A percentile compares a stretch with the other conserved stretches of the same genome.
Conservation (phyloP, 495 filamentous ascomycete genomes). For the Pseudoneurospora amorphoporcata region DNA sequence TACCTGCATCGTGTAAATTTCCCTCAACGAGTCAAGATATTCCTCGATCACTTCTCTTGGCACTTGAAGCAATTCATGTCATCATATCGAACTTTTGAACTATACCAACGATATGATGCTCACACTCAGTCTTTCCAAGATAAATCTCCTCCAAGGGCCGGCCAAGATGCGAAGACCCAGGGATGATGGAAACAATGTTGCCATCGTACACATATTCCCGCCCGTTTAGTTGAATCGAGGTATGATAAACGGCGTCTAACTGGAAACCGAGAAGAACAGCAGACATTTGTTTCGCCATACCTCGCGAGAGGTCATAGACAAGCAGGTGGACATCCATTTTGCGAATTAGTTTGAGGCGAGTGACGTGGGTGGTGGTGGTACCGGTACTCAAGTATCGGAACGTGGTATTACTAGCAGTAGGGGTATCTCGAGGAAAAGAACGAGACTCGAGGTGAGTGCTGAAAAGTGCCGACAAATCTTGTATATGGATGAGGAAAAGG, state of each 20-base stretch:
- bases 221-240: constrained; percentile 72
- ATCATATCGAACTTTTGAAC: background rate
- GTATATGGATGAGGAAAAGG: background rate
- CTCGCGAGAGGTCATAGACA: constrained; percentile 87
- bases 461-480: background rate
- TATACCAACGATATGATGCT: background rate
- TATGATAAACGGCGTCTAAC: constrained; percentile 87
- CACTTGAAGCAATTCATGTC: constrained; percentile 23
- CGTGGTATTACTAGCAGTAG: background rate
- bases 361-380: background rate
- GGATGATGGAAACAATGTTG: constrained; percentile 69
- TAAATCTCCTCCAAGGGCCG: constrained; percentile 64
- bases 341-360: background rate
- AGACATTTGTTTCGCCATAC: constrained; percentile 40
- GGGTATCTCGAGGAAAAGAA: background rate
- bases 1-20: constrained; percentile 76
- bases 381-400: background rate
- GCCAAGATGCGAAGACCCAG: constrained; percentile 80
- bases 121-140: constrained; percentile 59
- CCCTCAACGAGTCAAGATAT: constrained; percentile 73
- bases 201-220: constrained; percentile 43
- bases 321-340: constrained; percentile 84
- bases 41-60: constrained; percentile 79
- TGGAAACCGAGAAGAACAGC: constrained; percentile 53
- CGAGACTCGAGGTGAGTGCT: background rate